These are phyloP conservation scores for Phytophthora hybrid DNA, from an alignment of 352 stramenopile genomes.

Conservation along the genomic window DNA sequence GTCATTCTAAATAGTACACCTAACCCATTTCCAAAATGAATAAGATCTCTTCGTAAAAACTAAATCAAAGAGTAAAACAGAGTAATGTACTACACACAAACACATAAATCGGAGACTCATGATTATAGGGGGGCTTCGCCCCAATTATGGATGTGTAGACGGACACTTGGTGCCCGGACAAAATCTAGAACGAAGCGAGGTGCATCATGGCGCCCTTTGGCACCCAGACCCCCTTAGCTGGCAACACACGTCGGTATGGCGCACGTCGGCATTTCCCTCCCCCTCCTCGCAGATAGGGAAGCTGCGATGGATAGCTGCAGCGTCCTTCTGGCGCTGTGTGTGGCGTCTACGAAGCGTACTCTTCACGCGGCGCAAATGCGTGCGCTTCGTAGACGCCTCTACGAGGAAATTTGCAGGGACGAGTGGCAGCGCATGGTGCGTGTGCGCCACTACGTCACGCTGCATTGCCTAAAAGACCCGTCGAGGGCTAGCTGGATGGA, in stretches of 20 bases:
- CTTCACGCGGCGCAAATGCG: not conserved
- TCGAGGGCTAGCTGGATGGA: conserved; percentile 1
- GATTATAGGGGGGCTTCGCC: too few relatives aligned
- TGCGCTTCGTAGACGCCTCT: not conserved
- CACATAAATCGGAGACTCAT: too few relatives aligned
- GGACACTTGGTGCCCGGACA: too few relatives aligned
- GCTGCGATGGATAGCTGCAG: not conserved
- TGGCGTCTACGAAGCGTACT: not conserved
- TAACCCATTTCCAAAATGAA: too few relatives aligned
- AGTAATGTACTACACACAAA: too few relatives aligned
- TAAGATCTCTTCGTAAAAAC: too few relatives aligned
- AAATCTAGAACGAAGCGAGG: not conserved
- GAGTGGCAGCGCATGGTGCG: not conserved
- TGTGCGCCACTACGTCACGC: not conserved
- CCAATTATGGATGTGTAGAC: too few relatives aligned
- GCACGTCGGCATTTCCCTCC: not conserved
- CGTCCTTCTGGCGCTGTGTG: not conserved
- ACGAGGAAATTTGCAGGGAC: not conserved
- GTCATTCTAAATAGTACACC: too few relatives aligned
- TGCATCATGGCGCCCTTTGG: not conserved
- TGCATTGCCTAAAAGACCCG: not conserved
- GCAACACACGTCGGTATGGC: not conserved
- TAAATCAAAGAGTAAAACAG: too few relatives aligned
- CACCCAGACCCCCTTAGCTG: not conserved
- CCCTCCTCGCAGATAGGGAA: not conserved